Percentiles rank a stretch among this genome's conserved stretches.
These are phyloP conservation scores for Fusarium sp. DNA, from an alignment of 2,329 filamentous ascomycete genomes.

Conservation along the genomic window DNA sequence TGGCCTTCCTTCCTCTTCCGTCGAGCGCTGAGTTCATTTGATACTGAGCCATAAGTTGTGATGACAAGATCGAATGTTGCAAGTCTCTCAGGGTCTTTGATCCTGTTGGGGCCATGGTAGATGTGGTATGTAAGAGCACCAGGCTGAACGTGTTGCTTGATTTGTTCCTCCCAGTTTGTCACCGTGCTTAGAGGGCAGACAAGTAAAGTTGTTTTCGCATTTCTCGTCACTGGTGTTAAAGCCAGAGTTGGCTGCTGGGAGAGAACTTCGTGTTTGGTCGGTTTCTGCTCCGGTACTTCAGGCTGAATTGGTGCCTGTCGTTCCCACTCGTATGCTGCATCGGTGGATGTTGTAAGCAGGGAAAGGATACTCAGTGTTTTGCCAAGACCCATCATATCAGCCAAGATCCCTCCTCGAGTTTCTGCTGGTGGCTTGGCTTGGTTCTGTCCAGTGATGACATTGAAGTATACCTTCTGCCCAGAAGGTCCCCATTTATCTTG, in stretches of 20 bases:
- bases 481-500: slow-evolving; percentile 66
- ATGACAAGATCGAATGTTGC: slow-evolving; percentile 85
- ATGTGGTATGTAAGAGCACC: slow-evolving; percentile 78
- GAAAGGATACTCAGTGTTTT: slow-evolving; percentile 90
- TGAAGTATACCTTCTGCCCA: slow-evolving; percentile 75
- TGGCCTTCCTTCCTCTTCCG: slow-evolving; percentile 70
- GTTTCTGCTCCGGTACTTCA: slow-evolving; percentile 57
- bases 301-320: slow-evolving; percentile 65
- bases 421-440: slow-evolving; percentile 72
- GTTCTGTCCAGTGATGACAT: slow-evolving; percentile 85
- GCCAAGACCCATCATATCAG: slow-evolving; percentile 91
- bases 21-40: slow-evolving; percentile 79
- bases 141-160: slow-evolving; percentile 81
- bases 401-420: slow-evolving; percentile 79
- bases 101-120: slow-evolving; percentile 86
- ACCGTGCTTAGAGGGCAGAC: slow-evolving; percentile 92
- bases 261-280: slow-evolving; percentile 49
- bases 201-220: slow-evolving; percentile 84
- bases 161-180: slow-evolving; percentile 94
- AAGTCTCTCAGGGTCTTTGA: slow-evolving; percentile 76
- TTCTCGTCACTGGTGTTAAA: slow-evolving; percentile 68
- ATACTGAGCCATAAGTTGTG: slow-evolving; percentile 91
- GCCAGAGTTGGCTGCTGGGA: slow-evolving; percentile 58
- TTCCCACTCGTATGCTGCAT: slow-evolving; percentile 74
- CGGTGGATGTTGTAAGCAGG: slow-evolving; percentile 75